Conservation (phyloP, 2,329 filamentous ascomycete species). For the Metarhizium robertsii region DNA sequence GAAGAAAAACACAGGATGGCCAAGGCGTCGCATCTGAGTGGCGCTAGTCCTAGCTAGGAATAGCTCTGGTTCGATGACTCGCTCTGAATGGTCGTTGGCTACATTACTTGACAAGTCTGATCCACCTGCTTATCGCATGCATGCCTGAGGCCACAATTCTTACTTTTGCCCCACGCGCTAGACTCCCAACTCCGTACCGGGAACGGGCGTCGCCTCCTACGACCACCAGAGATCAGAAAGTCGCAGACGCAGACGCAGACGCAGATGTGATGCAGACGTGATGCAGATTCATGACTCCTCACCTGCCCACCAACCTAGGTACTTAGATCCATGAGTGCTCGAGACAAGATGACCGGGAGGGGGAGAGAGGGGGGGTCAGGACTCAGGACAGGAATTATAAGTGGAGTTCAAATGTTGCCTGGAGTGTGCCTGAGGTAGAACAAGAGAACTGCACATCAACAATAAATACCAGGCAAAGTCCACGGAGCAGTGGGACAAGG, state of each 20-base stretch:
- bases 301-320: background rate
- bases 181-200: background rate
- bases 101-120: background rate
- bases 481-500: too few species aligned
- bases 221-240: background rate
- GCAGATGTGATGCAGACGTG: background rate
- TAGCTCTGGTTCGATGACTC: background rate
- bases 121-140: background rate
- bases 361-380: background rate
- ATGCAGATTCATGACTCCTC: background rate
- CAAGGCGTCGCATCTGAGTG: slow-evolving; percentile 1
- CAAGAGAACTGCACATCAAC: background rate
- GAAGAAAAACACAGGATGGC: background rate
- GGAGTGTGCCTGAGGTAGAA: background rate
- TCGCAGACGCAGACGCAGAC: background rate
- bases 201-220: background rate
- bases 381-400: background rate
- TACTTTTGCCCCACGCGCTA: background rate
- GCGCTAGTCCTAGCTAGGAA: background rate
- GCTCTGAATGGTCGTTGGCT: background rate
- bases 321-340: background rate
- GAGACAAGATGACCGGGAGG: background rate
- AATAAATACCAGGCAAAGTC: background rate
- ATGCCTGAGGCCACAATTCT: background rate
- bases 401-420: background rate